phyloP scores from a whole-genome alignment of 2,329 filamentous ascomycete species.

The Hymenoscyphus fraxineus region DNA sequence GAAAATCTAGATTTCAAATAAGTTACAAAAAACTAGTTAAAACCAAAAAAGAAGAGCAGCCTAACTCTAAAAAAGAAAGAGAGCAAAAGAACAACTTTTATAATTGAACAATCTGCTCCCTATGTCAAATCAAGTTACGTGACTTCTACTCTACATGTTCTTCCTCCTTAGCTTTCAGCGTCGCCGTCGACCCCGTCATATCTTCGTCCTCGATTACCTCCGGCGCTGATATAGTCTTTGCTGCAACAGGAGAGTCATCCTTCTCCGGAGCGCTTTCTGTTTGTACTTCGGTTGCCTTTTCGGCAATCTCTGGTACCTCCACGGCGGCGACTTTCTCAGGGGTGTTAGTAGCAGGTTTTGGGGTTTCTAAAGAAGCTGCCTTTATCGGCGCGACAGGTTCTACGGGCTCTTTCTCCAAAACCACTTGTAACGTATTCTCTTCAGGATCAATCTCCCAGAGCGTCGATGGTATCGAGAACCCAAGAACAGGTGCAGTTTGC shows the following conservation, averaged over 20 bases:
- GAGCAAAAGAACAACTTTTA: background rate
- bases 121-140: background rate
- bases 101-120: background rate
- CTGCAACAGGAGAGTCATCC: constrained; percentile 18
- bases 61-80: background rate
- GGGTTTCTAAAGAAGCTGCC: constrained; percentile 21
- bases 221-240: constrained; percentile 10
- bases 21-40: background rate
- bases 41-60: background rate
- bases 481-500: constrained; percentile 16
- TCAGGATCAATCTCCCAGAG: constrained; percentile 43
- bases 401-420: constrained; percentile 16
- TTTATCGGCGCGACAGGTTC: constrained; percentile 14
- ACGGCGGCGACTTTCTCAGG: constrained; percentile 21
- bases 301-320: constrained; percentile 18
- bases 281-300: background rate
- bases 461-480: constrained; percentile 35
- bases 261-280: constrained; percentile 15
- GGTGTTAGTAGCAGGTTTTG: constrained; percentile 28
- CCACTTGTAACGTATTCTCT: constrained; percentile 37
- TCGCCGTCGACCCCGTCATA: constrained; percentile 25
- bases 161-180: constrained; percentile 19
- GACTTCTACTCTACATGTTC: constrained; percentile 25
- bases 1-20: too few species aligned
- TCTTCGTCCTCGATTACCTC: constrained; percentile 20